These are phyloP conservation scores for Aspergillus tanneri DNA, from an alignment of 2,329 filamentous ascomycete species.

Conservation along the genomic window DNA sequence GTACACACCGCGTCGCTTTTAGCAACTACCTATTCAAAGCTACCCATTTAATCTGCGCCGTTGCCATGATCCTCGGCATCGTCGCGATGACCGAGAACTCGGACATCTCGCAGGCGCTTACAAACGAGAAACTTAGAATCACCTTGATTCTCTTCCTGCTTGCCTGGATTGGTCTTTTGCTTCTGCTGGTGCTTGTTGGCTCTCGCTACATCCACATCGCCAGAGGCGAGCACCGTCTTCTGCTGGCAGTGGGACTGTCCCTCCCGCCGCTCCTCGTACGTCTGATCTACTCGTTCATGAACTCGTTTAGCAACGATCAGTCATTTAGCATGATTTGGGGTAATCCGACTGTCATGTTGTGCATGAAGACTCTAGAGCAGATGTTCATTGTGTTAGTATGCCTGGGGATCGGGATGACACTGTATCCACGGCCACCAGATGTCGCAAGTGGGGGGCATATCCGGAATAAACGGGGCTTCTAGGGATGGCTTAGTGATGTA, in stretches of 20 bases:
- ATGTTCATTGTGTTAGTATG: constrained; percentile 48
- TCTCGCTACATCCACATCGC: constrained; percentile 36
- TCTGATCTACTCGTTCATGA: constrained; percentile 49
- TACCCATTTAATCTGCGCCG: constrained; percentile 31
- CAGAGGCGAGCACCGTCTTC: constrained; percentile 48
- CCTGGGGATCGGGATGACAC: constrained; percentile 35
- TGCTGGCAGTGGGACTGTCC: constrained; percentile 45
- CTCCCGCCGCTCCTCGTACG: constrained; percentile 54
- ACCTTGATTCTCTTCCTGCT: constrained; percentile 47
- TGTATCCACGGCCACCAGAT: no score
- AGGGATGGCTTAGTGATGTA: no score
- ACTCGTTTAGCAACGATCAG: constrained; percentile 42
- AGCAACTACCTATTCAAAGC: constrained; percentile 28
- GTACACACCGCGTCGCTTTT: constrained; percentile 19
- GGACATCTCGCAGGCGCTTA: constrained; percentile 34
- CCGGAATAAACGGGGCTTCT: no score
- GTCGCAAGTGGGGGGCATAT: no score
- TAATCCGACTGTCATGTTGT: constrained; percentile 42
- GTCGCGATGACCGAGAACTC: constrained; percentile 35
- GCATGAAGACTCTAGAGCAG: constrained; percentile 54
- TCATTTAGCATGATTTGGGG: constrained; percentile 48
- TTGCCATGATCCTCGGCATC: constrained; percentile 42
- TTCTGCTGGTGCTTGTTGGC: constrained; percentile 34
- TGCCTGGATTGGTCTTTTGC: constrained; percentile 40
- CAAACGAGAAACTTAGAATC: constrained; percentile 41